Conservation (phyloP, 1,284 basidiomycete species). For the Pseudozyma thailandica region DNA sequence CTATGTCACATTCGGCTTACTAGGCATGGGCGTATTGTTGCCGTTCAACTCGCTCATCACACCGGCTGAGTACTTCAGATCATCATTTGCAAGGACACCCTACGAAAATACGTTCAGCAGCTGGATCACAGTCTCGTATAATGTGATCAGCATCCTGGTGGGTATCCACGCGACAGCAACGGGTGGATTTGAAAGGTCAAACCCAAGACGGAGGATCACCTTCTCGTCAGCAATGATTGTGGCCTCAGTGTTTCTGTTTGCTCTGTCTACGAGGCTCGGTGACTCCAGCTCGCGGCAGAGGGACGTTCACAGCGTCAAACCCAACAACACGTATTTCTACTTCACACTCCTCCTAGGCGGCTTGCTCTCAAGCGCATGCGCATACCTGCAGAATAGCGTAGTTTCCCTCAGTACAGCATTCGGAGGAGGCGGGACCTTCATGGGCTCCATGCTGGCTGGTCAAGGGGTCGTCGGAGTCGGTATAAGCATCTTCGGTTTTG, state of each 20-base stretch:
- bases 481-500: slow-evolving; percentile 55
- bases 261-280: slow-evolving; percentile 36
- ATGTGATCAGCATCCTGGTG: slow-evolving; percentile 55
- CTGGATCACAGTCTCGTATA: slow-evolving; percentile 60
- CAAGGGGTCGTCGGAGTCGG: slow-evolving; percentile 59
- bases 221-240: slow-evolving; percentile 35
- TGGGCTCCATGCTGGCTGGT: slow-evolving; percentile 62
- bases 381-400: slow-evolving; percentile 62
- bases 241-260: slow-evolving; percentile 35
- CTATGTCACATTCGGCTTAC: slow-evolving; percentile 49
- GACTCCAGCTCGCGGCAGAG: background rate
- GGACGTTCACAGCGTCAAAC: background rate
- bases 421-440: slow-evolving; percentile 46
- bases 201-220: slow-evolving; percentile 37
- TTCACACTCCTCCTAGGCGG: slow-evolving; percentile 41
- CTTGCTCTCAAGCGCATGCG: slow-evolving; percentile 50
- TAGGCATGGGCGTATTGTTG: slow-evolving; percentile 46
- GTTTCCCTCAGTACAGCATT: slow-evolving; percentile 60
- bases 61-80: slow-evolving; percentile 62
- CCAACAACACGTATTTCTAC: slow-evolving; percentile 38
- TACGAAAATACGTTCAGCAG: slow-evolving; percentile 55
- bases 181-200: slow-evolving; percentile 46
- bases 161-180: slow-evolving; percentile 53
- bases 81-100: slow-evolving; percentile 40
- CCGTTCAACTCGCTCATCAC: slow-evolving; percentile 63